These are phyloP conservation scores for Cladosporium sp. DNA, from an alignment of 2,329 filamentous ascomycete genomes.

Conservation along the genomic window DNA sequence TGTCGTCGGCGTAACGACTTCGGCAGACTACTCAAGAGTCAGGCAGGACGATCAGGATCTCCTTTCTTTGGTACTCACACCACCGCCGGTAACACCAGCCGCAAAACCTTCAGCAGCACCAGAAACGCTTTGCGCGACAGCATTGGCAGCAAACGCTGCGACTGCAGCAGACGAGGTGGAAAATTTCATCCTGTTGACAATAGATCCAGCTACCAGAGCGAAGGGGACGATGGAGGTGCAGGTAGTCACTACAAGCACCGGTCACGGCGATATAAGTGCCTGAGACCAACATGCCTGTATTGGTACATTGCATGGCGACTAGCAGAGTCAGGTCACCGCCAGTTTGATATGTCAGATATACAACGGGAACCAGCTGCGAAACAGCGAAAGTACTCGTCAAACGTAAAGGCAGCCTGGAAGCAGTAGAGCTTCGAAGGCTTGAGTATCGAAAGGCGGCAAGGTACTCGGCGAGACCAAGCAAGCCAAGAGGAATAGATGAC, in stretches of 20 bases:
- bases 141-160: slow-evolving; percentile 20
- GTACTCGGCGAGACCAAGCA: background rate
- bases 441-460: background rate
- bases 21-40: slow-evolving; percentile 39
- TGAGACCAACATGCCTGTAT: background rate
- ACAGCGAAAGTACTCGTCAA: background rate
- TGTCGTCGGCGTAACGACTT: slow-evolving; percentile 28
- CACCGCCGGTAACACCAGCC: slow-evolving; percentile 57
- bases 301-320: too few relatives aligned
- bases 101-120: slow-evolving; percentile 47
- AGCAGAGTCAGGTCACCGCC: background rate
- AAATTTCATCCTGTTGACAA: slow-evolving; percentile 23
- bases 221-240: background rate
- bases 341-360: background rate
- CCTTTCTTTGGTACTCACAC: slow-evolving; percentile 45
- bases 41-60: background rate
- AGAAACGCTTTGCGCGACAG: slow-evolving; percentile 25
- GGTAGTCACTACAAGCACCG: background rate
- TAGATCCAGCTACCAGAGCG: background rate
- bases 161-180: slow-evolving; percentile 17
- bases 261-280: background rate
- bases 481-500: background rate
- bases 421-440: slow-evolving; percentile 9
- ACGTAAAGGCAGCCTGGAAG: background rate
- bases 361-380: background rate